Evolutionary conservation across 305 asterid genomes (phyloP), one percentile per base, ranked within the genome.

Genomic region (Solanum hybrid): DNA sequence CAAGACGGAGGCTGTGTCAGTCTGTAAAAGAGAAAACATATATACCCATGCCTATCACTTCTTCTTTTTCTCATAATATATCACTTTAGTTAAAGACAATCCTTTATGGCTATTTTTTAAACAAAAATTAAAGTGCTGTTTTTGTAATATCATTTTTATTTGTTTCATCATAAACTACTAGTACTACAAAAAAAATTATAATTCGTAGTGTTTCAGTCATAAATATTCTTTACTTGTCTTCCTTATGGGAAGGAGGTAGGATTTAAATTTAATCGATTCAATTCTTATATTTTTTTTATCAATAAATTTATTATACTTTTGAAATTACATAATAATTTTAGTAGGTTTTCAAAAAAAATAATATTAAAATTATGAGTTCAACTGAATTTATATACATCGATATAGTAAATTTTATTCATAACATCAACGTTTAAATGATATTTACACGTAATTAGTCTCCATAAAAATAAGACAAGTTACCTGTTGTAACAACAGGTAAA

Each of bases 1-100:
- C 96, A 96, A 93, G 91, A 96, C 98, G 87, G 98, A 96, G 89
- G 98, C 98, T 16, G 98, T 95, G 93, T 96, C 98, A 92, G 98
- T 96, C 98, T 96, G 98, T 93, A 94, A 94, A 96, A 92, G 95
- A 93, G 90, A 92, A 46, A 86, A 93, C 85, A 92, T 79, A 81
- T 51, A 84, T 56, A 6, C 31, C 87, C 87, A 84, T 84, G 87
- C 87, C 31, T 84, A 72, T 34, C 88, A 90, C 69, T 38, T 89
- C 89, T 72, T 90, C 89, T 90, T 90, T 60, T 40, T 81, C 26
- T 42, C 72, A 64, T 64, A 4, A 34, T 26, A 11, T 5, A 26
- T 12, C 8, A 71, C 77, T 71, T 71, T 71, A 8, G 6, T 64
- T 64, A 71, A 71, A 26, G 34, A 71, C 72, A 64, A 64, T 8